Evolutionary conservation across 306 rosid species (phyloP), one percentile per base, ranked within the genome.

Genomic region (Inga oerstediana): DNA sequence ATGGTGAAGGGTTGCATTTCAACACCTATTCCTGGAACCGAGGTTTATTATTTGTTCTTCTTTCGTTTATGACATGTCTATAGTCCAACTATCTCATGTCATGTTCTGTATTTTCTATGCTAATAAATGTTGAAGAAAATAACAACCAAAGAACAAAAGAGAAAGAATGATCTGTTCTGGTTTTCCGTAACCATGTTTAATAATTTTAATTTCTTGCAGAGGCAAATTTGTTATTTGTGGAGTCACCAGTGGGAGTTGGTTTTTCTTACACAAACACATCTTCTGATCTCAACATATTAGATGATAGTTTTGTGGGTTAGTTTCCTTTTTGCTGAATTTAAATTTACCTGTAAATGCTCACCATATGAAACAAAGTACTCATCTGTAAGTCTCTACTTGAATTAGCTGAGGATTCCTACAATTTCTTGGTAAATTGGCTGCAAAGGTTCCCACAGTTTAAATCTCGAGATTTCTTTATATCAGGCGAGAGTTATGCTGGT

Each of bases 401-500:
- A 77, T 77, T 39, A 89, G 91, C 92, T 77, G 91, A 89, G 62
- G 92, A 89, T 82, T 64, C 91, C 71, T 89, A 89, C 81, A 87
- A 85, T 79, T 89, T 89, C 88, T 89, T 89, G 91, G 89, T 81
- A 76, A 86, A 87, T 62, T 89, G 92, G 92, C 81, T 89, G 72
- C 87, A 89, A 86, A 84, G 62, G 74, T 87, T 87, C 83, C 91
- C 92, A 32, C 89, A 87, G 76, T 87, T 84, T 68, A 84, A 85
- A 78, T 79, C 88, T 80, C 61, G 81, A 48, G 92, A 87, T 67
- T 85, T 89, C 80, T 89, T n/a, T 70, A 89, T 89, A 71, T 51
- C 92, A 30, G 92, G 92, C 82, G 92, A 89, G 89, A 89, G 92
- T 82, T 89, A 87, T 80, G 92, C 83, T 44, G 91, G 92, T 84